Percentiles rank a stretch among this genome's conserved stretches.
Evolutionary conservation across 768 basidiomycete genomes (phyloP).

Genomic region (Obba rivulosa): DNA sequence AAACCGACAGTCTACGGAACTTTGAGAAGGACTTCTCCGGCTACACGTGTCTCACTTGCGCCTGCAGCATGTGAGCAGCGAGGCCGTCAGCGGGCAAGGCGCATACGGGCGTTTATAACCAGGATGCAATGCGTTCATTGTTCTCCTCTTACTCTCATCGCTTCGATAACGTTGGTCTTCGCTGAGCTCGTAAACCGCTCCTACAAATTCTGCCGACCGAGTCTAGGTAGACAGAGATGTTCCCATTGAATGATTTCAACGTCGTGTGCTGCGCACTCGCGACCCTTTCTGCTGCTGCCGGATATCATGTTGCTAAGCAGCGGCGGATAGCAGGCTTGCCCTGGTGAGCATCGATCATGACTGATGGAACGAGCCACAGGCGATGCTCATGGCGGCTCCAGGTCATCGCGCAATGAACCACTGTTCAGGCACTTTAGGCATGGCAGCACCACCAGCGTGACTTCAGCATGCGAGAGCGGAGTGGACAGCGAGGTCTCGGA

Average conservation of each 20-base stretch:
- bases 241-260: conserved; percentile 22
- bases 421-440: not conserved
- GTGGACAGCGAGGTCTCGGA: conserved; percentile 9
- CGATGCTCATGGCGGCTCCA: not conserved
- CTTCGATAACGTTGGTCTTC: conserved; percentile 1
- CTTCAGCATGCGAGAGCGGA: not conserved
- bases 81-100: conserved; percentile 2
- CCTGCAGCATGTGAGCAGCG: conserved; percentile 13
- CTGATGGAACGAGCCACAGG: not conserved
- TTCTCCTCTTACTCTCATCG: conserved; percentile 3
- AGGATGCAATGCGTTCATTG: not conserved
- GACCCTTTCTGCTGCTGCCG: conserved; percentile 22
- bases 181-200: not conserved
- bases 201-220: not conserved
- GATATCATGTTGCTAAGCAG: conserved; percentile 15
- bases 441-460: conserved; percentile 1
- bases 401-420: not conserved
- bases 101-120: conserved; percentile 1
- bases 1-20: no score
- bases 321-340: conserved; percentile 3
- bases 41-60: conserved; percentile 4
- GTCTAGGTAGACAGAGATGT: conserved; percentile 8
- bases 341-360: not conserved
- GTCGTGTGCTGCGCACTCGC: conserved; percentile 21
- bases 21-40: no score